A percentile compares a stretch with the other conserved stretches of the same genome.
Evolutionary conservation across 2,329 filamentous ascomycete species (phyloP).

Genomic region (Graphilbum ipis-grandicollis): DNA sequence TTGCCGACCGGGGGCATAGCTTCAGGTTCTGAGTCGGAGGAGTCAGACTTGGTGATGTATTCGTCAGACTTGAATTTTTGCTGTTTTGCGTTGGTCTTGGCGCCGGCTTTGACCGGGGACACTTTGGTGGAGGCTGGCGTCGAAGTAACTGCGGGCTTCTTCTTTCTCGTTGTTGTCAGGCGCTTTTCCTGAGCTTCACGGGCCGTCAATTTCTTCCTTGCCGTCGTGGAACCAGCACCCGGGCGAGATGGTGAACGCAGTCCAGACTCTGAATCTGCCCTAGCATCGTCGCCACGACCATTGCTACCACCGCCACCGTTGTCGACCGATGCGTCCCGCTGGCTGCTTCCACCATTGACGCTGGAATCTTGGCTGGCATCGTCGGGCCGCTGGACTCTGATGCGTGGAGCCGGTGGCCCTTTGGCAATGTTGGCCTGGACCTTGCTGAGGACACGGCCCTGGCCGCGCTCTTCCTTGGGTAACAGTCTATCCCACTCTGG

Average conservation of each 20-base stretch:
- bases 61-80: conserved; percentile 35
- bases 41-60: conserved; percentile 36
- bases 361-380: conserved; percentile 18
- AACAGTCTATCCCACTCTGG: conserved; percentile 45
- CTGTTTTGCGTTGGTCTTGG: conserved; percentile 19
- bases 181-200: conserved; percentile 39
- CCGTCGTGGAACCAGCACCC: conserved; percentile 9
- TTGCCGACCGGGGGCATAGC: too few relatives aligned
- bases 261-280: conserved; percentile 3
- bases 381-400: conserved; percentile 32
- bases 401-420: conserved; percentile 27
- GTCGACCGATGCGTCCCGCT: not conserved
- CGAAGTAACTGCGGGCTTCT: conserved; percentile 10
- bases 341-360: not conserved
- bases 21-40: conserved; percentile 28
- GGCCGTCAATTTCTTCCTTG: conserved; percentile 32
- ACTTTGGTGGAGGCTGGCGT: conserved; percentile 14
- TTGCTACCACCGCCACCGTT: too few relatives aligned
- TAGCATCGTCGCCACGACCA: conserved; percentile 13
- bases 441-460: conserved; percentile 43
- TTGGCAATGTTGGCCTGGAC: conserved; percentile 41
- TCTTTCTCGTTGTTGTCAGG: conserved; percentile 27
- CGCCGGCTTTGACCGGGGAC: conserved; percentile 23
- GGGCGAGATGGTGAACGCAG: conserved; percentile 17
- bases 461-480: conserved; percentile 37